phyloP scores from a whole-genome alignment of 768 basidiomycete genomes.

The Suillus subaureus region DNA sequence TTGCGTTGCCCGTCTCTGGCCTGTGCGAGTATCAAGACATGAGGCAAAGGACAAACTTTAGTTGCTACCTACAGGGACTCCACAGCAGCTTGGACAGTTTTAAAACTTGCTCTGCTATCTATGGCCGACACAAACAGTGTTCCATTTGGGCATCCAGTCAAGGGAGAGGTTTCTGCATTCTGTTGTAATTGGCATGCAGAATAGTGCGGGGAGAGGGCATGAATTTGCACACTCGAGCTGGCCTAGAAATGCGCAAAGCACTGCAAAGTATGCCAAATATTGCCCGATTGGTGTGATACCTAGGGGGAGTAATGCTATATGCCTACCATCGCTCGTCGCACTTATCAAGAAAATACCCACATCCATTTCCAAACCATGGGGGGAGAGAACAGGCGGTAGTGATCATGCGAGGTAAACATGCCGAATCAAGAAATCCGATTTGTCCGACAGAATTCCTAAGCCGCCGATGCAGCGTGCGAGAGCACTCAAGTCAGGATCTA shows the following conservation, averaged over 20 bases:
- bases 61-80: conserved; percentile 40
- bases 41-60: background rate
- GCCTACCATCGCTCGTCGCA: background rate
- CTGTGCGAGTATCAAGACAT: conserved; percentile 26
- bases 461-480: background rate
- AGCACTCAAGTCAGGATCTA: background rate
- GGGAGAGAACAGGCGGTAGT: background rate
- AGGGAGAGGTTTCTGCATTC: conserved; percentile 39
- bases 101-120: conserved; percentile 26
- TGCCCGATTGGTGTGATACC: background rate
- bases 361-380: background rate
- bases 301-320: background rate
- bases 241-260: conserved; percentile 1
- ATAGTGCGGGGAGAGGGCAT: conserved; percentile 46
- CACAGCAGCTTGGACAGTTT: conserved; percentile 29
- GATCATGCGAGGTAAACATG: background rate
- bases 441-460: background rate
- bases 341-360: background rate
- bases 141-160: conserved; percentile 51
- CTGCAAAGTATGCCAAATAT: background rate
- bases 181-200: conserved; percentile 53
- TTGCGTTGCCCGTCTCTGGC: conserved; percentile 33
- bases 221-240: background rate
- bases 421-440: background rate
- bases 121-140: conserved; percentile 34